Evolutionary conservation across 176 grass and related monocot genomes (phyloP).

Genomic region (Carex scoparia): DNA sequence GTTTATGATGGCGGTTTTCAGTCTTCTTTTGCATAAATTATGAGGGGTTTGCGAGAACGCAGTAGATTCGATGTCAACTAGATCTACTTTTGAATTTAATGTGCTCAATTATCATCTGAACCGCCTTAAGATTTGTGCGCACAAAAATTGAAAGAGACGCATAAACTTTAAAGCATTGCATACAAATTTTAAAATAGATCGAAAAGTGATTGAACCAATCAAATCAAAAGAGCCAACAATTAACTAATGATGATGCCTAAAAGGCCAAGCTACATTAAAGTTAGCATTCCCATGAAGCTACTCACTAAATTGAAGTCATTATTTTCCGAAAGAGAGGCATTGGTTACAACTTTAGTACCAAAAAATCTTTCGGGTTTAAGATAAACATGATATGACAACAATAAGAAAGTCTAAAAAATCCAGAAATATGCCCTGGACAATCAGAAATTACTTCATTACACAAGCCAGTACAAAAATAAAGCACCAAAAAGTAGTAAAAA

Average conservation of each 20-base stretch:
- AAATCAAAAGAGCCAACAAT: too few species aligned
- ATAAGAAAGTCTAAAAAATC: not conserved
- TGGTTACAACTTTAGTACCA: not conserved
- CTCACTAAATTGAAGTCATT: not conserved
- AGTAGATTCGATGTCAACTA: too few species aligned
- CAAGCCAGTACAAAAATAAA: not conserved
- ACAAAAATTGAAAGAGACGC: too few species aligned
- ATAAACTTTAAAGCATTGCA: too few species aligned
- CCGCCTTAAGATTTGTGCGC: too few species aligned
- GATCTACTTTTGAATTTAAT: too few species aligned
- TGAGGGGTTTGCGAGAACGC: not conserved
- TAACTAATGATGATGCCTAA: not conserved
- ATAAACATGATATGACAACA: not conserved
- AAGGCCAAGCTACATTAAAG: not conserved
- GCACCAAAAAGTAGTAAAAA: not conserved
- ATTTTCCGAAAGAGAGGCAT: not conserved
- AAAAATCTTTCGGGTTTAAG: not conserved
- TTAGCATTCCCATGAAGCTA: not conserved
- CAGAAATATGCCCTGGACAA: conserved; percentile 6
- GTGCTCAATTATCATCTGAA: too few species aligned
- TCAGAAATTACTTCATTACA: conserved; percentile 20
- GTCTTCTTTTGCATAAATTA: not conserved
- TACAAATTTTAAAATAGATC: too few species aligned
- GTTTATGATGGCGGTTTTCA: too few species aligned
- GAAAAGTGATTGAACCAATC: too few species aligned